Evolutionary conservation across 371 early-diverging fungal genomes (phyloP).

Genomic region (Syncephalis plumigaleata): DNA sequence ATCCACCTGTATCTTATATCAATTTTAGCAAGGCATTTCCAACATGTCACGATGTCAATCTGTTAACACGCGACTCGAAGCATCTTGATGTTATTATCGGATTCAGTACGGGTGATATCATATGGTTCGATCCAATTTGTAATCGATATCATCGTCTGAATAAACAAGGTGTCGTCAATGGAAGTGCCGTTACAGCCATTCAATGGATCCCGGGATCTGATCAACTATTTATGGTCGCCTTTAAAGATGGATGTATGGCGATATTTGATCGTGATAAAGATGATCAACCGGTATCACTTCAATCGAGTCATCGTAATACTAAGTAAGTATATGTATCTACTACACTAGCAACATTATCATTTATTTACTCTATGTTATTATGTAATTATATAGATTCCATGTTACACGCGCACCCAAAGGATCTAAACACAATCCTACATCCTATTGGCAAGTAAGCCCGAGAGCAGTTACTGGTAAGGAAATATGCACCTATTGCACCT

Average conservation of each 20-base stretch:
- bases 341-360: no score
- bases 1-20: constrained; percentile 43
- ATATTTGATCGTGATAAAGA: constrained; percentile 82
- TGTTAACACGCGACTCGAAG: constrained; percentile 35
- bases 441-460: constrained; percentile 49
- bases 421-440: constrained; percentile 48
- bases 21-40: constrained; percentile 63
- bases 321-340: no score
- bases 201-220: constrained; percentile 88
- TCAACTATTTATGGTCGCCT: constrained; percentile 61
- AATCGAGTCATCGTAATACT: no score
- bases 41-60: constrained; percentile 77
- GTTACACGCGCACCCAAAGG: constrained; percentile 7
- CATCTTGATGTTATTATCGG: constrained; percentile 66
- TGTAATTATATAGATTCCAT: constrained; percentile 19
- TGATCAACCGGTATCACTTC: constrained; percentile 35
- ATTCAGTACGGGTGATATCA: constrained; percentile 69
- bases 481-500: neutral
- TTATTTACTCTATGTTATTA: neutral
- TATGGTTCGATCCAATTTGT: constrained; percentile 66
- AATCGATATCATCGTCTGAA: constrained; percentile 62
- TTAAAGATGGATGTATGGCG: constrained; percentile 52
- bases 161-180: constrained; percentile 49
- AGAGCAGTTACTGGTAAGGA: constrained; percentile 44
- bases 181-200: constrained; percentile 47